Evolutionary conservation across 768 basidiomycete species (phyloP).

Genomic region (Chalciporus pseudorubinellus): DNA sequence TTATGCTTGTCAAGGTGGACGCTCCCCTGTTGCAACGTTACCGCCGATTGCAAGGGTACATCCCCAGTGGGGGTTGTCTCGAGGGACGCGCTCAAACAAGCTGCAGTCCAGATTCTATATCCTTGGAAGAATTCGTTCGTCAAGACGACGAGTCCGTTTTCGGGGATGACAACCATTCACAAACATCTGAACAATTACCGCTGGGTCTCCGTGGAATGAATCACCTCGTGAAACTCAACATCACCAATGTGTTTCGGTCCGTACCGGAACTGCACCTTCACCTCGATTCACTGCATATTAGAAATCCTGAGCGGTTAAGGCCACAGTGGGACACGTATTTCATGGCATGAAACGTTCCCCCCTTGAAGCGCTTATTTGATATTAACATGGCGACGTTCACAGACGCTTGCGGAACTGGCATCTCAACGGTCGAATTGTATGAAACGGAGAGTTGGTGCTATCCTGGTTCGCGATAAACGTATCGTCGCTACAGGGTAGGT

Average conservation of each 20-base stretch:
- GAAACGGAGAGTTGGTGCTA: conserved; percentile 94
- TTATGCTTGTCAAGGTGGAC: conserved; percentile 79
- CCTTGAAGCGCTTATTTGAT: background rate
- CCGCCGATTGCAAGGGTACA: conserved; percentile 52
- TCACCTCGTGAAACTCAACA: conserved; percentile 57
- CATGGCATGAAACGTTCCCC: conserved; percentile 60
- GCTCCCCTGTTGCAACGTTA: conserved; percentile 77
- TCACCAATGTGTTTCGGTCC: conserved; percentile 63
- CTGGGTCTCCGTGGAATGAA: conserved; percentile 20
- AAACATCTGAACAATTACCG: conserved; percentile 16
- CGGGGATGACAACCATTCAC: conserved; percentile 35
- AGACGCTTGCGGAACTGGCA: conserved; percentile 89
- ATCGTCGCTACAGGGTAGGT: conserved; percentile 76
- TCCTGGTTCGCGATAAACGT: conserved; percentile 82
- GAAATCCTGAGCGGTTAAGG: conserved; percentile 71
- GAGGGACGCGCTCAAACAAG: conserved; percentile 8
- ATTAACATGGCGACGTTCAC: conserved; percentile 8
- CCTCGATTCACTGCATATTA: conserved; percentile 65
- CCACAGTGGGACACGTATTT: conserved; percentile 97
- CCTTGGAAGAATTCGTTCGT: conserved; percentile 72
- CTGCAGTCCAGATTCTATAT: conserved; percentile 22
- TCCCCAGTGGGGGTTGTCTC: conserved; percentile 4
- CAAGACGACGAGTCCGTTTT: conserved; percentile 70
- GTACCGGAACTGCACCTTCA: conserved; percentile 55
- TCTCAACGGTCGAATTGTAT: conserved; percentile 92